Evolutionary conservation across 805 yeast species (phyloP).

Genomic region (Zygotorulaspora chibaensis): DNA sequence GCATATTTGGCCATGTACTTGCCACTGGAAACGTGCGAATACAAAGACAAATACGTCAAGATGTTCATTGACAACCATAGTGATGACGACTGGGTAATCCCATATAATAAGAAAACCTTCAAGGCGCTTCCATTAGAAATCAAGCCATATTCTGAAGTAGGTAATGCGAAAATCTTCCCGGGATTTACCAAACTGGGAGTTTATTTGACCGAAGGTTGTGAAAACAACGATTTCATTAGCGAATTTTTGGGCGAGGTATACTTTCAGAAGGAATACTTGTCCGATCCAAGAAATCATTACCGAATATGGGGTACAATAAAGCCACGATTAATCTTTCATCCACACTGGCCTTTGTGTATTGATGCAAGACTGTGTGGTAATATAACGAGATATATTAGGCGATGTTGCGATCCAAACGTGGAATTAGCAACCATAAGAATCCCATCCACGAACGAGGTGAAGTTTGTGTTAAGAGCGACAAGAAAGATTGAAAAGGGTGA

Average conservation of each 20-base stretch:
- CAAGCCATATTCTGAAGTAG: conserved; percentile 54
- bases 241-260: conserved; percentile 75
- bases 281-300: conserved; percentile 72
- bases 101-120: conserved; percentile 17
- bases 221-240: conserved; percentile 47
- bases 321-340: conserved; percentile 54
- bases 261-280: conserved; percentile 56
- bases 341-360: conserved; percentile 58
- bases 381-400: conserved; percentile 65
- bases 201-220: conserved; percentile 40
- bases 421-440: conserved; percentile 47
- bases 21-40: conserved; percentile 37
- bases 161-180: conserved; percentile 55
- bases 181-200: conserved; percentile 72
- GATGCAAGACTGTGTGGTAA: conserved; percentile 90
- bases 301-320: conserved; percentile 63
- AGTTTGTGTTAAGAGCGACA: conserved; percentile 54
- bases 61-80: conserved; percentile 51
- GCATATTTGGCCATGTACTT: conserved; percentile 34
- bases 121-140: conserved; percentile 38
- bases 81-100: conserved; percentile 38
- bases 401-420: conserved; percentile 75
- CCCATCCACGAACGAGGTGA: conserved; percentile 36
- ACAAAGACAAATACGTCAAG: conserved; percentile 40
- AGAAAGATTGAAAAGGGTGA: conserved; percentile 56